Conservation (phyloP, 352 stramenopile species). For the Globisporangium spinosum region DNA sequence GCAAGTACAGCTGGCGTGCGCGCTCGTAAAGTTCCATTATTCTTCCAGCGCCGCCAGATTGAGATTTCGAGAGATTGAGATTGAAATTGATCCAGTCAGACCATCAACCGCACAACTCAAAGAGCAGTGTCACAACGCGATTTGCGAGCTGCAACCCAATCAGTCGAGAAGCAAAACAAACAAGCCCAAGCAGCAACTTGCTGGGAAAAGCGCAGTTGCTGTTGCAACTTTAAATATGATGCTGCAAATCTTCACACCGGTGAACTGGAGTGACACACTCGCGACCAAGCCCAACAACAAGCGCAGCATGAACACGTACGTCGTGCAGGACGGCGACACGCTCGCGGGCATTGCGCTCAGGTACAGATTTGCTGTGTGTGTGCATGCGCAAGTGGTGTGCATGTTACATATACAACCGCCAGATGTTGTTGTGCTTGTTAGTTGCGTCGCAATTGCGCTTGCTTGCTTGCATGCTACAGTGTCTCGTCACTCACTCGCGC, state of each 20-base stretch:
- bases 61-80: neutral
- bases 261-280: constrained; percentile 30
- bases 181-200: neutral
- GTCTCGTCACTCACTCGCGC: neutral
- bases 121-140: neutral
- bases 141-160: constrained; percentile 1
- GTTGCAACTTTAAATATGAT: constrained; percentile 13
- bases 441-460: neutral
- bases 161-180: neutral
- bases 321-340: constrained; percentile 42
- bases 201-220: neutral
- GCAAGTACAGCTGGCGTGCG: neutral
- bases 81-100: neutral
- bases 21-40: neutral
- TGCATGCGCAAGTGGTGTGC: neutral
- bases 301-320: constrained; percentile 23
- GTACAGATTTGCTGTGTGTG: constrained; percentile 14
- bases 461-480: neutral
- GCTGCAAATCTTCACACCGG: constrained; percentile 36
- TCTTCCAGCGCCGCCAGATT: neutral
- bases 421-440: neutral
- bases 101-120: neutral
- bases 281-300: constrained; percentile 8
- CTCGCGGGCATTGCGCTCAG: constrained; percentile 37
- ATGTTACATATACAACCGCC: neutral